Conservation (phyloP, 2,329 filamentous ascomycete genomes). For the Cordyceps javanica region DNA sequence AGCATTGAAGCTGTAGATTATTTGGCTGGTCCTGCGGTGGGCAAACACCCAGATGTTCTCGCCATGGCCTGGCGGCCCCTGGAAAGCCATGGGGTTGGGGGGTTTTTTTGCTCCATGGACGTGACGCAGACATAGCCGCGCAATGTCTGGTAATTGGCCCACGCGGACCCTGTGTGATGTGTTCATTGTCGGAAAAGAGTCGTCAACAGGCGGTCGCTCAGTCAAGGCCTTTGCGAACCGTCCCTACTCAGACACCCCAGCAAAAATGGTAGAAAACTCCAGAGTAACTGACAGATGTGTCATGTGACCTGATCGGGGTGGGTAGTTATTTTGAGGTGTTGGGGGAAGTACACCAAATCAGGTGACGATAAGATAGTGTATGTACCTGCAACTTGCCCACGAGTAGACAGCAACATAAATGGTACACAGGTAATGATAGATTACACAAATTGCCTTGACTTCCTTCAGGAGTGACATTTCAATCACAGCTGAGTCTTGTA, state of each 20-base stretch:
- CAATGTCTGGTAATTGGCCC: slow-evolving; percentile 12
- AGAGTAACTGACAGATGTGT: not conserved
- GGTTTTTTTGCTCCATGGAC: slow-evolving; percentile 3
- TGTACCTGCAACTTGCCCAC: too few species aligned
- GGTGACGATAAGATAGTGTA: slow-evolving; percentile 5
- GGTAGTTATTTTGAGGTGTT: not conserved
- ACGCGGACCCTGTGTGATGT: slow-evolving; percentile 10
- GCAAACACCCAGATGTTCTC: slow-evolving; percentile 53
- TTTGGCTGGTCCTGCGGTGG: slow-evolving; percentile 43
- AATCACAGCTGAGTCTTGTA: too few species aligned
- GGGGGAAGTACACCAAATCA: not conserved
- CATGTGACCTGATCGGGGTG: not conserved
- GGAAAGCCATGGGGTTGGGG: slow-evolving; percentile 18
- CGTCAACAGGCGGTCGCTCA: not conserved
- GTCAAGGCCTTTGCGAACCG: not conserved
- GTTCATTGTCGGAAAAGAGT: slow-evolving; percentile 11
- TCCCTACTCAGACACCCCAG: not conserved
- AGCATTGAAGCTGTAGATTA: slow-evolving; percentile 46
- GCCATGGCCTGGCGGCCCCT: slow-evolving; percentile 38
- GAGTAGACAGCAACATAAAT: too few species aligned
- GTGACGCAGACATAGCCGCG: slow-evolving; percentile 10
- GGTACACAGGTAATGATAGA: too few species aligned
- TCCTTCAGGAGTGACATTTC: too few species aligned
- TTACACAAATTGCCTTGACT: too few species aligned
- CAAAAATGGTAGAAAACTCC: slow-evolving; percentile 7